These are phyloP conservation scores for Psophocarpus tetragonolobus DNA, from an alignment of 306 rosid genomes.

Conservation along the genomic window DNA sequence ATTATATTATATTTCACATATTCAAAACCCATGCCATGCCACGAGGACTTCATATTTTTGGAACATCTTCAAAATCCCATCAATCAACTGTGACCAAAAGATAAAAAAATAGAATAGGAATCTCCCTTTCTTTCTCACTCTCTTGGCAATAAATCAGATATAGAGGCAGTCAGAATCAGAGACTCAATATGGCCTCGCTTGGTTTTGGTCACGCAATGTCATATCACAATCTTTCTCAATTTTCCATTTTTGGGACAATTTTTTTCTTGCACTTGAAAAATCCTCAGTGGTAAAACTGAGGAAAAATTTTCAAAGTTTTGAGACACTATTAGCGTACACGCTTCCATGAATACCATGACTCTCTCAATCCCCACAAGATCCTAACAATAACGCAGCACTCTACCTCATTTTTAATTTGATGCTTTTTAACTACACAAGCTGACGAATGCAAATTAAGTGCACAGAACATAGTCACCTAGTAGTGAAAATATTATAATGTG, in stretches of 20 bases:
- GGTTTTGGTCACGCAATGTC: slow-evolving; percentile 44
- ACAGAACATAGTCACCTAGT: not conserved
- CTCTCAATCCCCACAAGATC: slow-evolving; percentile 22
- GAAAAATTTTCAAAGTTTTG: not conserved
- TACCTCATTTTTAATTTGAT: not conserved
- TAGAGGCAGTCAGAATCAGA: slow-evolving; percentile 34
- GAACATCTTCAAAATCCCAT: not conserved
- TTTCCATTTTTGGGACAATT: slow-evolving; percentile 15
- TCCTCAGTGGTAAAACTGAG: slow-evolving; percentile 16
- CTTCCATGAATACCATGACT: slow-evolving; percentile 35
- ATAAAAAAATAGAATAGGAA: slow-evolving; percentile 18
- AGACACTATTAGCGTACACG: slow-evolving; percentile 38
- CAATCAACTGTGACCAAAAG: slow-evolving; percentile 21
- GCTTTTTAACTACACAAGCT: slow-evolving; percentile 24
- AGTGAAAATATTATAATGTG: slow-evolving; percentile 5
- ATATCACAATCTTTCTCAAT: slow-evolving; percentile 46
- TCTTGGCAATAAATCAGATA: slow-evolving; percentile 9
- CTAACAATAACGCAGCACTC: not conserved
- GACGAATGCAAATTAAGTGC: slow-evolving; percentile 37
- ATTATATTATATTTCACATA: not conserved
- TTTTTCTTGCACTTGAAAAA: not conserved
- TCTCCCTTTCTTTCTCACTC: not conserved
- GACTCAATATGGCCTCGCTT: slow-evolving; percentile 8
- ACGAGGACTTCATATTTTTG: slow-evolving; percentile 14
- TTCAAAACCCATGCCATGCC: not conserved